Evolutionary conservation across 1,284 basidiomycete genomes (phyloP).

Genomic region (Apiotrichum gracile): DNA sequence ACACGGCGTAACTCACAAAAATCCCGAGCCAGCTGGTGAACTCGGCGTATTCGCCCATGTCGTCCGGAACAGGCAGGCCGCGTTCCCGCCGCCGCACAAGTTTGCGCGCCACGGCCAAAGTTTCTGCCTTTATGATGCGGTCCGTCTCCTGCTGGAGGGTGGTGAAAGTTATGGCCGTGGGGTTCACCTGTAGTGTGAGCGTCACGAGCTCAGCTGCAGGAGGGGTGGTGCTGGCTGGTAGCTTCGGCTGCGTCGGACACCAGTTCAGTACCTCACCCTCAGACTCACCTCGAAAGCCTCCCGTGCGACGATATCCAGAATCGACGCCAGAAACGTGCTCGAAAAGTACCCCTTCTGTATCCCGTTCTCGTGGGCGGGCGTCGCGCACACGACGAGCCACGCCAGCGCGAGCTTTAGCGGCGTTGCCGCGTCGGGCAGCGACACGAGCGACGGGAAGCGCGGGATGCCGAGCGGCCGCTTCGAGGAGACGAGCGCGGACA

Average conservation of each 20-base stretch:
- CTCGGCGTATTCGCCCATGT: conserved; percentile 14
- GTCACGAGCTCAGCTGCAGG: too few species aligned
- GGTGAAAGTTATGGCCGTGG: conserved; percentile 21
- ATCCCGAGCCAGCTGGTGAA: conserved; percentile 26
- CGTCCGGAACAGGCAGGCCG: conserved; percentile 20
- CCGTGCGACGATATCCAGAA: conserved; percentile 29
- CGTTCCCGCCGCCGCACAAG: conserved; percentile 21
- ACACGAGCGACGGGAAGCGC: not conserved
- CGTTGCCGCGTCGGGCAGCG: not conserved
- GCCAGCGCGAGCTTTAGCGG: conserved; percentile 36
- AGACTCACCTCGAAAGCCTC: conserved; percentile 35
- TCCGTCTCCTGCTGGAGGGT: conserved; percentile 24
- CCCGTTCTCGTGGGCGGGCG: conserved; percentile 14
- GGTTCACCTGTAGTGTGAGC: conserved; percentile 20
- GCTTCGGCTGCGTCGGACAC: not conserved
- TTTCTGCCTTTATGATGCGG: conserved; percentile 24
- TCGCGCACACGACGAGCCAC: conserved; percentile 24
- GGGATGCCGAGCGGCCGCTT: not conserved
- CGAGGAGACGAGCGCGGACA: not conserved
- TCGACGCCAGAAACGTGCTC: conserved; percentile 23
- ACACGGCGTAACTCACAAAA: conserved; percentile 21
- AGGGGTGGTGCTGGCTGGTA: too few species aligned
- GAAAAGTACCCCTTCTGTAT: conserved; percentile 26
- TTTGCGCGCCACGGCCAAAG: conserved; percentile 4
- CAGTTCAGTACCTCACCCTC: not conserved